These are phyloP conservation scores for Leishmania lainsoni DNA, from an alignment of 208 protist species.

Conservation along the genomic window DNA sequence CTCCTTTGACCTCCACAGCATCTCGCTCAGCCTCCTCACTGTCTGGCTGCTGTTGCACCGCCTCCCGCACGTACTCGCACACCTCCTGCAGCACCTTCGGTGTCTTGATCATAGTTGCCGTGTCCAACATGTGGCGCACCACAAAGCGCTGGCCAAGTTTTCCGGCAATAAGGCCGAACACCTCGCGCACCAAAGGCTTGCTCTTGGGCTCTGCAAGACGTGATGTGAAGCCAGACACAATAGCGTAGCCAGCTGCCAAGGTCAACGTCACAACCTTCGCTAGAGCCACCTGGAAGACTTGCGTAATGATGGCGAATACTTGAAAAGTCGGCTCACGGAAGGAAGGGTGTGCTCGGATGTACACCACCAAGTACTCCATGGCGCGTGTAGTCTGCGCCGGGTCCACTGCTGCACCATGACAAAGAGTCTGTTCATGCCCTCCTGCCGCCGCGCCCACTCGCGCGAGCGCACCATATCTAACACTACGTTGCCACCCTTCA, in stretches of 20 bases:
- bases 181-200: conserved; percentile 45
- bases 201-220: conserved; percentile 81
- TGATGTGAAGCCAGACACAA: conserved; percentile 65
- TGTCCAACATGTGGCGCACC: conserved; percentile 65
- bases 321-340: conserved; percentile 83
- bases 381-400: conserved; percentile 43
- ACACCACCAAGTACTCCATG: conserved; percentile 68
- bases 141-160: conserved; percentile 64
- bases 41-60: conserved; percentile 27
- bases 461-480: conserved; percentile 63
- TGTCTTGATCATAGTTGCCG: conserved; percentile 51
- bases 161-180: conserved; percentile 47
- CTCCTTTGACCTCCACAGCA: conserved; percentile 43
- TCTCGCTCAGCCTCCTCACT: conserved; percentile 27
- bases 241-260: conserved; percentile 58
- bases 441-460: conserved; percentile 76
- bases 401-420: conserved; percentile 60
- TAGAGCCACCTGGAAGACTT: conserved; percentile 46
- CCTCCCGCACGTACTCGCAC: conserved; percentile 66
- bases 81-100: conserved; percentile 74
- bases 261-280: conserved; percentile 43
- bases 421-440: conserved; percentile 63
- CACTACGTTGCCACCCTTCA: conserved; percentile 59
- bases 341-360: conserved; percentile 61
- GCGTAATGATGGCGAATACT: conserved; percentile 57